Percentiles rank a stretch among this genome's conserved stretches.
Evolutionary conservation across 345 rosid species (phyloP).

Genomic region (Linum usitatissimum): DNA sequence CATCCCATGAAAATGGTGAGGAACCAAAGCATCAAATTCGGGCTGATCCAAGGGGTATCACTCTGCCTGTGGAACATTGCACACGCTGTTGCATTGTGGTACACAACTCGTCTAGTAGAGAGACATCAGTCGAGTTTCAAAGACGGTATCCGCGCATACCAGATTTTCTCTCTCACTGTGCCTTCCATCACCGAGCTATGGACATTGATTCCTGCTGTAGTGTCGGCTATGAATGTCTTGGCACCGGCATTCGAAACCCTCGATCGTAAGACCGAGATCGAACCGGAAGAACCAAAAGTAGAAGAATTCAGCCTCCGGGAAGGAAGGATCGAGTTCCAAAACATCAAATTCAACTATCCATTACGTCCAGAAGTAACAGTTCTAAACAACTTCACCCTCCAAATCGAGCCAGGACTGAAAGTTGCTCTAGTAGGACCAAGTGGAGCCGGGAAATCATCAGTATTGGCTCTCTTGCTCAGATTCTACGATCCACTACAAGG

Average conservation of each 20-base stretch:
- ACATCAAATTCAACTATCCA: conserved; percentile 44
- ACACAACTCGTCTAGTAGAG: conserved; percentile 32
- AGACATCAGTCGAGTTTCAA: conserved; percentile 31
- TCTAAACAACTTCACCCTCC: conserved; percentile 36
- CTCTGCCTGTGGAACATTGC: conserved; percentile 65
- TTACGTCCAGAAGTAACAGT: conserved; percentile 43
- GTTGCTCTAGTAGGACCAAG: conserved; percentile 52
- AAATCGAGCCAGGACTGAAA: conserved; percentile 37
- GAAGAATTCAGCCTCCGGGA: conserved; percentile 14
- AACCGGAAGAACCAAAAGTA: conserved; percentile 27
- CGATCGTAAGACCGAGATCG: conserved; percentile 40
- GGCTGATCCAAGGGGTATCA: conserved; percentile 51
- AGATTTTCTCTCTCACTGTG: conserved; percentile 59
- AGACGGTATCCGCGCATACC: conserved; percentile 46
- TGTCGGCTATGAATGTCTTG: conserved; percentile 40
- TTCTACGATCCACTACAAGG: conserved; percentile 37
- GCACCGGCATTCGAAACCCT: conserved; percentile 48
- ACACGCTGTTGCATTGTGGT: conserved; percentile 61
- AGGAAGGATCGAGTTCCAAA: conserved; percentile 35
- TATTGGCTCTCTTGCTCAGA: conserved; percentile 43
- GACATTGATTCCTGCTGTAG: conserved; percentile 45
- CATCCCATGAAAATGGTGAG: conserved; percentile 28
- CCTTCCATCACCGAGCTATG: conserved; percentile 69
- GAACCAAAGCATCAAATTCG: conserved; percentile 39
- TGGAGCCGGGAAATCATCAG: conserved; percentile 58